Base-by-base conservation (phyloP, 306 rosid genomes). In the Cucurbita pepo region DNA sequence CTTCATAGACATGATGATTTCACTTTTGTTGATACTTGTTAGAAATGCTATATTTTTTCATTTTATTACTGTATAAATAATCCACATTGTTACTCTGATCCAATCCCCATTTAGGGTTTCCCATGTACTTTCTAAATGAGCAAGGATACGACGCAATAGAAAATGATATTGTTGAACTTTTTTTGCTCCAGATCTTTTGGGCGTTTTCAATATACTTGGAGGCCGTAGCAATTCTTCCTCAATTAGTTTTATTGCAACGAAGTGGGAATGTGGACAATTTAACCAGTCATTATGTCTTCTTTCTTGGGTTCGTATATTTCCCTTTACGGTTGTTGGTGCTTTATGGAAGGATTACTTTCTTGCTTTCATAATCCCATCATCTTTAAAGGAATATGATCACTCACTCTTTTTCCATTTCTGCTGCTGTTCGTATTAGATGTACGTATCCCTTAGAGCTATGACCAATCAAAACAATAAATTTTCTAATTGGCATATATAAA, bases 191-290 rank as follows among this genome's bases (percentile, higher is more conserved):
- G 99, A 62, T 94, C 54, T 83, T 88, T 60, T 91, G 96, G 99
- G 97, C 96, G 75, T 94, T 94, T 88, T 94, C 99, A 41, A 82
- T 94, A 79, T 94, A 90, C 82, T 88, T 91, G 91, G 99, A 91
- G 79, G 97, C 97, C 15, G 88, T 87, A 45, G 90, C 96, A 6
- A 94, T 94, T 80, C 82, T 89, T 60, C 97, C 99, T 6, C 99
- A 94, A 80, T 74, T 94, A 77, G 96, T 89, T 80, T 77, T 94
- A 90, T 73, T 94, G 76, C 99, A 94, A 59, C 81, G 90, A 74
- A 94, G 96, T 82, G 95, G 99, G 69, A 94, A 87, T 64, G 99
- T 94, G 53, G 99, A 91, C 87, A 94, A 94, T 81, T 83, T 94
- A 87, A 91, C 97, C 0, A 89, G 97, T 47, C 92, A 94, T 84